Conservation (phyloP, 805 yeast genomes). For the Brettanomyces anomalus region DNA sequence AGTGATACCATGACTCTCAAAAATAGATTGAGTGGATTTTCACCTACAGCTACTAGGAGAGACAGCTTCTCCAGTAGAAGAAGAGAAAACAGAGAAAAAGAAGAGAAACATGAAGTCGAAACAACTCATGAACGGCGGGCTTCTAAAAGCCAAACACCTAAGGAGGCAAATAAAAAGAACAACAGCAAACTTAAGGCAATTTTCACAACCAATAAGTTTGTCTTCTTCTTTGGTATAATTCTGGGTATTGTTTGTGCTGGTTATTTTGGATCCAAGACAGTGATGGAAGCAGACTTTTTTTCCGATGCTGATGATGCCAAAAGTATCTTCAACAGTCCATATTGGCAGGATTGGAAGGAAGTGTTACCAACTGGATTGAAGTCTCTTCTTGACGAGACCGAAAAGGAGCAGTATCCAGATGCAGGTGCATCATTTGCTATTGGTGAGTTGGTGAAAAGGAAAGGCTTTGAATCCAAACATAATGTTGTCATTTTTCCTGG, state of each 20-base stretch:
- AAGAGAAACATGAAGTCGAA: background rate
- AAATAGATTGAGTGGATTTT: too few species aligned
- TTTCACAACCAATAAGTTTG: constrained; percentile 7
- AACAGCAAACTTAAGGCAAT: background rate
- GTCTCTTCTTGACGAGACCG: constrained; percentile 49
- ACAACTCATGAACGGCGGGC: background rate
- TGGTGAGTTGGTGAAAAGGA: constrained; percentile 51
- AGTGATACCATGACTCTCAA: too few species aligned
- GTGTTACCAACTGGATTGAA: constrained; percentile 59
- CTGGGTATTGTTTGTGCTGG: constrained; percentile 60
- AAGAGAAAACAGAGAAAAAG: background rate
- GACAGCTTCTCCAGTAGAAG: background rate
- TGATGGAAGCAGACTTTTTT: constrained; percentile 30
- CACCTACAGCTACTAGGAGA: too few species aligned
- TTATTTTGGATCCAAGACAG: constrained; percentile 42
- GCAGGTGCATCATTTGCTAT: constrained; percentile 82
- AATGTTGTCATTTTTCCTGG: constrained; percentile 96
- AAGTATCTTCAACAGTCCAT: constrained; percentile 46
- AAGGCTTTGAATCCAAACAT: constrained; percentile 43
- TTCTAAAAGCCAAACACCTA: background rate
- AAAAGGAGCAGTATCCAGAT: constrained; percentile 38
- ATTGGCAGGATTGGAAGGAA: constrained; percentile 66
- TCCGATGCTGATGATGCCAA: constrained; percentile 47
- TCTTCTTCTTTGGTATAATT: constrained; percentile 51
- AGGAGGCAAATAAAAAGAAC: background rate